Evolutionary conservation across 345 rosid genomes (phyloP), one percentile per base, ranked within the genome.

Genomic region (Melaleuca quinquenervia): DNA sequence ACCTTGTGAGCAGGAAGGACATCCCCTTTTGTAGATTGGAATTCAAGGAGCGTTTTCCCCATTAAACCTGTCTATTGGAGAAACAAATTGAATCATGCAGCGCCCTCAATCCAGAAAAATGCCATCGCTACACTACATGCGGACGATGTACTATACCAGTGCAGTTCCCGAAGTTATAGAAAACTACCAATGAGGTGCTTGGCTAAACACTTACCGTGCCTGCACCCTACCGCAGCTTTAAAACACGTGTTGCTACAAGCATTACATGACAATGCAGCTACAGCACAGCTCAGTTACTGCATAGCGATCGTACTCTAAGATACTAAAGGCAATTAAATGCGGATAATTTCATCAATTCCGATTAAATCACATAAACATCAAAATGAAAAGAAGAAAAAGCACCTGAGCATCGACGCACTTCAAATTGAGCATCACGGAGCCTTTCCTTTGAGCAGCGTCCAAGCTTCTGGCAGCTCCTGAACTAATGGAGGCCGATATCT

Each of bases 1-100:
- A 94, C 95, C 96, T 93, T 97, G 89, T 96, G 99, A 88, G 98
- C 91, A 86, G 99, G 99, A 88, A 97, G 96, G 86, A 96, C 98
- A 87, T 96, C 99, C 78, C 96, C 98, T 88, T 96, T 96, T 44
- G 91, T 94, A 4, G 99, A 97, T 88, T 96, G 98, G 82, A 97
- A 94, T 88, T 96, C 98, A 36, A 96, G 90, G n/a, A 97, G 95
- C 27, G 94, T 89, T 88, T 96, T 96, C 36, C 98, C 99, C 98
- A 97, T 96, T 1, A 96, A 89, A 84, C 98, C 98, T 62, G 98
- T 90, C 92, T 94, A 85, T 83, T 84, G 52, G 60, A 82, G 85
- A 29, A 54, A 49, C 41, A 20, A 32, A 48, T 52, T 1, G 0
- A 52, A 70, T 85, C 51, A 50, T 52, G 10, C 32, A 5, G 10